Percentiles rank a stretch among this genome's conserved stretches.
phyloP scores from a whole-genome alignment of 208 protist genomes.

The Leishmania martiniquensis region DNA sequence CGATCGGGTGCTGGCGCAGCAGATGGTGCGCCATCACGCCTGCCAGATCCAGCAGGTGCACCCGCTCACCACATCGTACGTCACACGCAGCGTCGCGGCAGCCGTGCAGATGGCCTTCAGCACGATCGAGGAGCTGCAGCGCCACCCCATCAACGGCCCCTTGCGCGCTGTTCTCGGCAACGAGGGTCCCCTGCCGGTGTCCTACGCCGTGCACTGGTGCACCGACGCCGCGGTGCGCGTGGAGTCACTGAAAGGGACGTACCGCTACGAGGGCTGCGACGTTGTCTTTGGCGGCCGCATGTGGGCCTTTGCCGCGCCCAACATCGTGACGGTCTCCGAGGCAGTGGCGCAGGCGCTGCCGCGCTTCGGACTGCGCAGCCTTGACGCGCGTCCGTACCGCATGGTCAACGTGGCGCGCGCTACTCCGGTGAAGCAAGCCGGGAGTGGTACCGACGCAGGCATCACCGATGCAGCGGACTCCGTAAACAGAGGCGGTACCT shows the following conservation, averaged over 20 bases:
- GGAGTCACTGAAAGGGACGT: constrained; percentile 33
- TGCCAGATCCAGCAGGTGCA: constrained; percentile 78
- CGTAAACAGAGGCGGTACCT: not conserved
- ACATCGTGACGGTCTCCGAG: constrained; percentile 58
- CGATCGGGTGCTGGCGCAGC: constrained; percentile 31
- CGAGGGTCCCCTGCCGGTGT: constrained; percentile 54
- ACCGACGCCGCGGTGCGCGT: constrained; percentile 56
- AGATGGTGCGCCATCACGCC: constrained; percentile 46
- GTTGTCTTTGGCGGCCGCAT: constrained; percentile 65
- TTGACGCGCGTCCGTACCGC: not conserved
- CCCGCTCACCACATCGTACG: constrained; percentile 65
- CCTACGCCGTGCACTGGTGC: constrained; percentile 84
- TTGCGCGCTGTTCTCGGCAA: constrained; percentile 60
- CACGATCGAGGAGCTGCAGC: constrained; percentile 59
- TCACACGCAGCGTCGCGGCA: constrained; percentile 47
- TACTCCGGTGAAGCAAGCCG: not conserved
- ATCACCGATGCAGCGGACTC: not conserved
- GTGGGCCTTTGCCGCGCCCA: constrained; percentile 74
- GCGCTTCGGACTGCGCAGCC: constrained; percentile 12
- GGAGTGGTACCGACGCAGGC: not conserved
- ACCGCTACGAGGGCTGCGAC: constrained; percentile 73
- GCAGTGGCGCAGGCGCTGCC: constrained; percentile 6
- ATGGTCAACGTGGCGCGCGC: not conserved
- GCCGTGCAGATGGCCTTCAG: constrained; percentile 67
- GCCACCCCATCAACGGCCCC: constrained; percentile 51